A percentile compares a stretch with the other conserved stretches of the same genome.
These are phyloP conservation scores for Citrus trifoliata DNA, from an alignment of 345 rosid species.

Conservation along the genomic window DNA sequence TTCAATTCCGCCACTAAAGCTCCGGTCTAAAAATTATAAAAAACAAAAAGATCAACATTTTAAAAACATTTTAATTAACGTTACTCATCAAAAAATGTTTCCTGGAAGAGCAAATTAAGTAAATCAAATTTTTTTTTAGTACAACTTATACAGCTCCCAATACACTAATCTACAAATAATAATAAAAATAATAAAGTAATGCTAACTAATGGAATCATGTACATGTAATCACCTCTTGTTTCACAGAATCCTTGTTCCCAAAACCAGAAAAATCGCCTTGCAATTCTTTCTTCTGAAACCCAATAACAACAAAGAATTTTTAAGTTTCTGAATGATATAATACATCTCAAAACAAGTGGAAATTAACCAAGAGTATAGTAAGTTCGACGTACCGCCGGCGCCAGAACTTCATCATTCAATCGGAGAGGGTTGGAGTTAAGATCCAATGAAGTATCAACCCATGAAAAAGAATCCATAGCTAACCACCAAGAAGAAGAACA, in stretches of 20 bases:
- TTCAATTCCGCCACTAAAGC: constrained; percentile 74
- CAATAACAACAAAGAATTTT: not conserved
- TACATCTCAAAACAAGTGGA: not conserved
- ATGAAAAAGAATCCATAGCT: constrained; percentile 50
- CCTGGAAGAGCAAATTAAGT: too few relatives aligned
- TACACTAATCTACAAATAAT: not conserved
- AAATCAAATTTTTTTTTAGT: too few relatives aligned
- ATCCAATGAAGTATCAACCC: constrained; percentile 54
- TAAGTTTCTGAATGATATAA: not conserved
- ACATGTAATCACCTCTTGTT: constrained; percentile 37
- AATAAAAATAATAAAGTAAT: not conserved
- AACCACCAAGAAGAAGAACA: not conserved
- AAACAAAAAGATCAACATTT: not conserved
- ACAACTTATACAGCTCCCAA: not conserved
- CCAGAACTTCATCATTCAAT: constrained; percentile 27
- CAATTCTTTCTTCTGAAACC: constrained; percentile 30
- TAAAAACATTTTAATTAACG: not conserved
- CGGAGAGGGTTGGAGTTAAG: constrained; percentile 42
- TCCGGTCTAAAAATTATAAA: constrained; percentile 27
- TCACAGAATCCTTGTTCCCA: constrained; percentile 28
- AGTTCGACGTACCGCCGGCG: constrained; percentile 26
- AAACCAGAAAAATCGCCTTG: constrained; percentile 27
- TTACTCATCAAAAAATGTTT: too few relatives aligned
- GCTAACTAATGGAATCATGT: not conserved
- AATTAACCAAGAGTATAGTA: too few relatives aligned